Conservation (phyloP, 2,329 filamentous ascomycete genomes). For the Lachnum nothofagi region DNA sequence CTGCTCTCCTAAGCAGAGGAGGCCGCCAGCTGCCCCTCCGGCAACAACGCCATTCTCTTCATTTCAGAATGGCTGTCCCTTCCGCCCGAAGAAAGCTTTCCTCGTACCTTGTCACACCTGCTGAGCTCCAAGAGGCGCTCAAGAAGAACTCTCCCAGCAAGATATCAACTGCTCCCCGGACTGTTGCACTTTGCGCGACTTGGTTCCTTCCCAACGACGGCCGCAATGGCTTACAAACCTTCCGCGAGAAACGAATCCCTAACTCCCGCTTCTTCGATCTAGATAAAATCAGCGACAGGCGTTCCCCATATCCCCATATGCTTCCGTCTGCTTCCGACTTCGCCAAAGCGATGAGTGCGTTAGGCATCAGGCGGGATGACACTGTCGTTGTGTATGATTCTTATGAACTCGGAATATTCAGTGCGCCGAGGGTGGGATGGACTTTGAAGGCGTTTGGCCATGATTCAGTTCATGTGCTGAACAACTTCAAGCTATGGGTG, state of each 20-base stretch:
- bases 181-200: constrained; percentile 83
- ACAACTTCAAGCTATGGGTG: constrained; percentile 95
- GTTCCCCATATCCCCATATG: constrained; percentile 94
- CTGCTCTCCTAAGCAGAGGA: constrained; percentile 22
- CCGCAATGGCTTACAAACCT: constrained; percentile 74
- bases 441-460: constrained; percentile 89
- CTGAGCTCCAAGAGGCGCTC: constrained; percentile 74
- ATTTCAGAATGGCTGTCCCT: constrained; percentile 39
- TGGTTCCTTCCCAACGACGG: constrained; percentile 96
- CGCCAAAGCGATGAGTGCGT: constrained; percentile 77
- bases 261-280: constrained; percentile 93
- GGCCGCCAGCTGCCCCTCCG: constrained; percentile 13
- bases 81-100: constrained; percentile 47
- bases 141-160: constrained; percentile 74
- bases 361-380: constrained; percentile 84
- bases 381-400: constrained; percentile 91
- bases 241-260: constrained; percentile 77
- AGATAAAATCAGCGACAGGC: constrained; percentile 81
- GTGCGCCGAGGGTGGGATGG: constrained; percentile 89
- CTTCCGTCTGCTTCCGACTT: constrained; percentile 77
- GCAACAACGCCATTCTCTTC: constrained; percentile 10
- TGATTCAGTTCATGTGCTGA: constrained; percentile 77
- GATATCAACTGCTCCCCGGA: constrained; percentile 74
- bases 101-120: constrained; percentile 80
- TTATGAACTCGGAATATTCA: constrained; percentile 88